Evolutionary conservation across 768 basidiomycete species (phyloP).

Genomic region (Hortiboletus flavorubellus): DNA sequence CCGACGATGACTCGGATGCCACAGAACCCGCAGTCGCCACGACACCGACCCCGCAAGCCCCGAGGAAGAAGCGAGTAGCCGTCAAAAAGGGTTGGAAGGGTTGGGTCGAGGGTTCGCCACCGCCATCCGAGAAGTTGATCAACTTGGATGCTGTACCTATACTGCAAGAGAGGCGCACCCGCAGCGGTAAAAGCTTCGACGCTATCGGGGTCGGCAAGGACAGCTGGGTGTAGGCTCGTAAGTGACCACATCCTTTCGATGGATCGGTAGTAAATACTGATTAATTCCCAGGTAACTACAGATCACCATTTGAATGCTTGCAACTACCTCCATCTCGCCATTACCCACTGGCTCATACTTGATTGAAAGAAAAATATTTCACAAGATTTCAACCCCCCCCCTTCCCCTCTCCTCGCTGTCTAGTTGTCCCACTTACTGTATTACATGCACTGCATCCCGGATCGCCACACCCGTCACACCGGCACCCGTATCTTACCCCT

Average conservation of each 20-base stretch:
- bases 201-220: conserved; percentile 76
- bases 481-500: conserved; percentile 20
- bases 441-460: conserved; percentile 21
- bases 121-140: conserved; percentile 76
- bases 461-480: conserved; percentile 15
- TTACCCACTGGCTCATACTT: background rate
- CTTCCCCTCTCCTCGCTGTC: conserved; percentile 11
- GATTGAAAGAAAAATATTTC: conserved; percentile 7
- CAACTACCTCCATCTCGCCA: background rate
- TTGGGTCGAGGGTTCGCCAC: conserved; percentile 84
- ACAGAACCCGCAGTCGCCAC: conserved; percentile 21
- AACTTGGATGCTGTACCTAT: conserved; percentile 72
- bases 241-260: conserved; percentile 31
- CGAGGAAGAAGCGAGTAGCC: conserved; percentile 58
- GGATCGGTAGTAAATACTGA: conserved; percentile 53
- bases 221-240: conserved; percentile 64
- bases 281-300: conserved; percentile 6
- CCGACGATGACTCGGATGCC: conserved; percentile 55
- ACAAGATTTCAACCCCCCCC: conserved; percentile 5
- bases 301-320: conserved; percentile 1
- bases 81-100: conserved; percentile 88
- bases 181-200: conserved; percentile 84
- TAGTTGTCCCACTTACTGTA: conserved; percentile 22
- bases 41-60: conserved; percentile 30
- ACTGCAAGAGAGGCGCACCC: conserved; percentile 70